Conservation (phyloP, 768 basidiomycete species). For the Collybia nuda region DNA sequence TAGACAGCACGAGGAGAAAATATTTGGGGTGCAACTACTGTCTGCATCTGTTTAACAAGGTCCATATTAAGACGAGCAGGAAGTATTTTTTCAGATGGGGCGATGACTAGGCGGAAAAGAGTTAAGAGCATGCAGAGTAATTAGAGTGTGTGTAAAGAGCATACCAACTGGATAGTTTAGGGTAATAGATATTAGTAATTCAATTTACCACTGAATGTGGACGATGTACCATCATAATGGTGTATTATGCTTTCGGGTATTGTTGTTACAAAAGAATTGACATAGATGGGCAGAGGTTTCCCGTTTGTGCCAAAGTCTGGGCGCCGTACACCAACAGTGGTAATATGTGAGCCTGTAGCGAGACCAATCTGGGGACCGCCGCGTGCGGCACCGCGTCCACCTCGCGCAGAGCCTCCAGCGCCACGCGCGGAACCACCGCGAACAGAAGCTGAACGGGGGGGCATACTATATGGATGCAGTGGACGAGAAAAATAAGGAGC, state of each 20-base stretch:
- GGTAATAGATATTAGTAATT: constrained; percentile 7
- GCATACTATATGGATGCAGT: constrained; percentile 31
- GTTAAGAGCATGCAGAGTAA: background rate
- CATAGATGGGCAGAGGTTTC: constrained; percentile 31
- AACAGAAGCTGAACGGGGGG: constrained; percentile 32
- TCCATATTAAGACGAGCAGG: constrained; percentile 72
- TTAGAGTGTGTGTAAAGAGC: constrained; percentile 11
- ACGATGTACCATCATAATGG: constrained; percentile 73
- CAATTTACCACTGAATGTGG: background rate
- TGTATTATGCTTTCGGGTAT: constrained; percentile 65
- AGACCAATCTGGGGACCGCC: constrained; percentile 25
- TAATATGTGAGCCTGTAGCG: constrained; percentile 34
- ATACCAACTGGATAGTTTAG: constrained; percentile 37
- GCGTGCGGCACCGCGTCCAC: constrained; percentile 31
- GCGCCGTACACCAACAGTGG: constrained; percentile 68
- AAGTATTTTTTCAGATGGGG: constrained; percentile 65
- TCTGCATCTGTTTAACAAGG: constrained; percentile 64
- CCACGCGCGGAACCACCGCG: constrained; percentile 27
- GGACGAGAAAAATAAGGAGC: background rate
- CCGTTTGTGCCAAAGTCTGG: constrained; percentile 64
- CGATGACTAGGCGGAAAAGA: constrained; percentile 45
- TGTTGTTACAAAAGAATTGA: constrained; percentile 65
- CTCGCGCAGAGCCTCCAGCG: constrained; percentile 24
- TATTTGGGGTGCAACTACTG: constrained; percentile 51
- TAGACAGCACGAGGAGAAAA: constrained; percentile 77